phyloP scores from a whole-genome alignment of 1,284 basidiomycete species.

The Neolentinus lepideus region DNA sequence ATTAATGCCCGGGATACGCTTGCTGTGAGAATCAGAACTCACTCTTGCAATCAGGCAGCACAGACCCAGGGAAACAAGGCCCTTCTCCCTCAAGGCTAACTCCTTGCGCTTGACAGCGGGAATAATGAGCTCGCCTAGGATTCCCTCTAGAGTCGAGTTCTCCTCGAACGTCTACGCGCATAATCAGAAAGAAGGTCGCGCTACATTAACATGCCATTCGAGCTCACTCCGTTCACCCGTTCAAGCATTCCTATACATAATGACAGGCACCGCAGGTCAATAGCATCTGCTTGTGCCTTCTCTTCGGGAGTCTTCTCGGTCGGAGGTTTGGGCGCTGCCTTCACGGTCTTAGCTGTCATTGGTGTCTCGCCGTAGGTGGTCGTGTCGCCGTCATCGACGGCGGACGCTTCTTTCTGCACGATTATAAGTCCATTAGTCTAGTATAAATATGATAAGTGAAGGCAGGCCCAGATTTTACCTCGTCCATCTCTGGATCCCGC shows the following conservation, averaged over 20 bases:
- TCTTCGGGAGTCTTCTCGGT: slow-evolving; percentile 54
- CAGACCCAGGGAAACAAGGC: slow-evolving; percentile 79
- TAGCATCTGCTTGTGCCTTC: slow-evolving; percentile 52
- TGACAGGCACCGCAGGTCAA: slow-evolving; percentile 80
- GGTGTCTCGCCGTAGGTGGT: slow-evolving; percentile 20
- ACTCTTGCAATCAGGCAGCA: slow-evolving; percentile 87
- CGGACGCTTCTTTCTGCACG: slow-evolving; percentile 22
- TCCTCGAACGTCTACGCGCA: slow-evolving; percentile 75
- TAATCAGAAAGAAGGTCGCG: slow-evolving; percentile 7
- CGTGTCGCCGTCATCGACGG: slow-evolving; percentile 27
- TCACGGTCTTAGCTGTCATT: slow-evolving; percentile 15
- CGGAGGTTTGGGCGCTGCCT: slow-evolving; percentile 29
- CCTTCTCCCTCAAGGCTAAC: slow-evolving; percentile 77
- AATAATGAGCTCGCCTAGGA: slow-evolving; percentile 85
- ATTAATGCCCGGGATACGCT: no score
- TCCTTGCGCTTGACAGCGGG: slow-evolving; percentile 89
- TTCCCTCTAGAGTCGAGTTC: slow-evolving; percentile 89
- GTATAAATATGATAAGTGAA: background rate
- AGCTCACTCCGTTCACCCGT: slow-evolving; percentile 78
- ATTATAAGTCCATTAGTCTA: background rate
- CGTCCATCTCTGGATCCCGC: slow-evolving; percentile 57
- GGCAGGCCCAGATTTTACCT: slow-evolving; percentile 23
- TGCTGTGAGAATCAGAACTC: no score
- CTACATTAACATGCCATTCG: background rate
- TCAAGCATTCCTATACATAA: slow-evolving; percentile 90